phyloP scores from a whole-genome alignment of 2,329 filamentous ascomycete genomes.

The Paracoccidioides brasiliensis region DNA sequence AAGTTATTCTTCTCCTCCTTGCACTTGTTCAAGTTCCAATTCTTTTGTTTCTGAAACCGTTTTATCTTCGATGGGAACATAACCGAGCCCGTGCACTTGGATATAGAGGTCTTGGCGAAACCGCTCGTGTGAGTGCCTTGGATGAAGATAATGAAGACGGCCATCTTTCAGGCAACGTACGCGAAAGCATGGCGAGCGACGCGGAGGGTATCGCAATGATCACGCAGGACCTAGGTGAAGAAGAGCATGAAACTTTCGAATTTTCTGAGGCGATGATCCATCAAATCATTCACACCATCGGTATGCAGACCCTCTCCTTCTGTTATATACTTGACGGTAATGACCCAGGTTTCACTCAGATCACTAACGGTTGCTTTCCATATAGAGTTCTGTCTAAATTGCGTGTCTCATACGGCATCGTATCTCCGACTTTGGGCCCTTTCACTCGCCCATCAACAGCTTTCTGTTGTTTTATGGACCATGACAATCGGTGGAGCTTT shows the following conservation, averaged over 20 bases:
- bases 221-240: conserved; percentile 64
- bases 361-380: conserved; percentile 14
- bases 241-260: conserved; percentile 92
- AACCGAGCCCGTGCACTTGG: conserved; percentile 77
- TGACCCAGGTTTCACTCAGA: not conserved
- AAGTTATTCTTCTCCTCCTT: conserved; percentile 65
- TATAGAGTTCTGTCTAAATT: conserved; percentile 94
- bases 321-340: not conserved
- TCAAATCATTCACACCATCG: conserved; percentile 96
- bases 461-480: conserved; percentile 87
- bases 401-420: conserved; percentile 94
- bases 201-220: conserved; percentile 79
- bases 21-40: conserved; percentile 81
- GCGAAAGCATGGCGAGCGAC: conserved; percentile 59
- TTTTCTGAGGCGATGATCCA: conserved; percentile 98
- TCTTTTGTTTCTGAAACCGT: conserved; percentile 85
- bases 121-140: conserved; percentile 71
- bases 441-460: conserved; percentile 93
- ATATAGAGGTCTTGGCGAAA: conserved; percentile 88
- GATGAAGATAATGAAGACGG: conserved; percentile 69
- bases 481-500: conserved; percentile 86
- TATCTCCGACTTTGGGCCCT: conserved; percentile 97
- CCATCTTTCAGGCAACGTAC: conserved; percentile 41
- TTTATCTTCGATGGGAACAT: conserved; percentile 88
- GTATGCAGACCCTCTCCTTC: conserved; percentile 40